Evolutionary conservation across 805 yeast species (phyloP), one percentile per base, ranked within the genome.

Genomic region (Saturnispora besseyi): DNA sequence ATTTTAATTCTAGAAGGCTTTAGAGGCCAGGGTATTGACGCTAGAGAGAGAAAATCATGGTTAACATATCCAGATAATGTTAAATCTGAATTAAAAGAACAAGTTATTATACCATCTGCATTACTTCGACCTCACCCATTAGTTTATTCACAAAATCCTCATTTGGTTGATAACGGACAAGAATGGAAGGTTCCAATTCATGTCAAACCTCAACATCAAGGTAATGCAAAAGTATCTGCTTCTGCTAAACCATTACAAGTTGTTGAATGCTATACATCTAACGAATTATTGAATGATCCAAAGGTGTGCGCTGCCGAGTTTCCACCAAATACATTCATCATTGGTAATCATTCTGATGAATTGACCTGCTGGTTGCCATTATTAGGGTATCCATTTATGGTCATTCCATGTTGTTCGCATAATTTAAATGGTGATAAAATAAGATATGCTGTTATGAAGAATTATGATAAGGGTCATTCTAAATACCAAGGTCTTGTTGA

Each of bases 321-420:
- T 53, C 82, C 87, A 0, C 62, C 69, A 22, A 76, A 83, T 57
- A 83, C 96, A 0, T 91, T 91, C 59, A 66, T 90, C 33, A 89
- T 91, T 42, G 98, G 98, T 1, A 91, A 91, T 62, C 98, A 91
- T 62, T 86, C 96, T 1, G 98, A 91, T 63, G 98, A 91, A 62
- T 73, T 91, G 50, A 90, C 97, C 0, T 85, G 96, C 56, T 91
- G 98, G 97, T 81, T 91, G 34, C 98, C 98, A 3, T 68, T 91
- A 10, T 67, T 91, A 10, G 89, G 88, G 0, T 84, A 75, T 54
- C 96, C 96, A 6, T 91, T 87, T 62, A 71, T 91, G 72, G 96
- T 88, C 9, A 87, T 91, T 40, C 98, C 98, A 10, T 91, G 98
- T 63, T 91, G 98, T 64, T 89, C 97, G 0, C 96, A 91, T 65